Evolutionary conservation across 441 rosid species (phyloP).

Genomic region (Oxalis stricta): DNA sequence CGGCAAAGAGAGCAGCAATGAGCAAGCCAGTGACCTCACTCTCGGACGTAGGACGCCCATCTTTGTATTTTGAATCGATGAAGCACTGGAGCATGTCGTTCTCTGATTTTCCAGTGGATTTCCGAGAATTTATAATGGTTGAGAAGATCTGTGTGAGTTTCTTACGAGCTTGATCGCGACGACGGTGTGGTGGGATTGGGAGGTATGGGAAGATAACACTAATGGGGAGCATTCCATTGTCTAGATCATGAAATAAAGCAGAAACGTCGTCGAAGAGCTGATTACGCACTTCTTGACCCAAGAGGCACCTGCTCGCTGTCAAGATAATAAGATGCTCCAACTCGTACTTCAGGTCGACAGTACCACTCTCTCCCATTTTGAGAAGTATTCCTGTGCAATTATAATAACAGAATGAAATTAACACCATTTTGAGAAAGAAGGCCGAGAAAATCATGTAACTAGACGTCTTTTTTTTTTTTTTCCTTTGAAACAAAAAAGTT

Average conservation of each 20-base stretch:
- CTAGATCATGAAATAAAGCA: slow-evolving; percentile 90
- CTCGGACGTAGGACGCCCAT: slow-evolving; percentile 81
- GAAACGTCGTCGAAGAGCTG: slow-evolving; percentile 94
- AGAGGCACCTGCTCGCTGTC: slow-evolving; percentile 95
- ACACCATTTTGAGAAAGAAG: too few species aligned
- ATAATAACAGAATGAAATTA: slow-evolving; percentile 9
- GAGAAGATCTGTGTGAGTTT: slow-evolving; percentile 70
- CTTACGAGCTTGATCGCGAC: slow-evolving; percentile 81
- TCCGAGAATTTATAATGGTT: slow-evolving; percentile 74
- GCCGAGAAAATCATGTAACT: too few species aligned
- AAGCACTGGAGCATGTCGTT: slow-evolving; percentile 94
- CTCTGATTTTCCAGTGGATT: slow-evolving; percentile 49
- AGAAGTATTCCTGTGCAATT: slow-evolving; percentile 63
- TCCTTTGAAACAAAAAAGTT: too few species aligned
- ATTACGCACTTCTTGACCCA: slow-evolving; percentile 92
- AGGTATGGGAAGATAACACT: slow-evolving; percentile 91
- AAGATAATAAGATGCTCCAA: slow-evolving; percentile 92
- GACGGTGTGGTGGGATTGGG: slow-evolving; percentile 92
- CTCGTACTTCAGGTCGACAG: slow-evolving; percentile 81
- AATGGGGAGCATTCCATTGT: slow-evolving; percentile 95
- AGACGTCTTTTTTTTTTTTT: too few species aligned
- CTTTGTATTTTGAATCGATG: slow-evolving; percentile 90
- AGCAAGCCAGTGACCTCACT: slow-evolving; percentile 90
- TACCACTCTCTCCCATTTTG: slow-evolving; percentile 92
- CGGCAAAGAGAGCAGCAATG: slow-evolving; percentile 95